Base-by-base conservation (phyloP, 768 basidiomycete genomes). In the Tylopilus balloui region DNA sequence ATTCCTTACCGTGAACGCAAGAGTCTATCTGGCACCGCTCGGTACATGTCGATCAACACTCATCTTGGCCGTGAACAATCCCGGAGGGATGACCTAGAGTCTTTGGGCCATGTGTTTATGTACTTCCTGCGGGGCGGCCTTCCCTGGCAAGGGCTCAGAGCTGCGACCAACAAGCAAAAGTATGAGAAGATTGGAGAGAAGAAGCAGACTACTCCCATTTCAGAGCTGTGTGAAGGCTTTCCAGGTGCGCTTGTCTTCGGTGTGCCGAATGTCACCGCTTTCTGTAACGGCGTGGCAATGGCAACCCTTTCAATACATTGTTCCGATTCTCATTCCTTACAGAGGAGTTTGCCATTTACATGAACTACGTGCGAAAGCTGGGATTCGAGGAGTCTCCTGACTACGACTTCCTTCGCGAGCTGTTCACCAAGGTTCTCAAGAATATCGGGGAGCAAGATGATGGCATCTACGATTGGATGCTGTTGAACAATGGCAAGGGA, bases 131-230 rank as follows among this genome's bases (percentile, higher is more conserved):
- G 95, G 5, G 95, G 95, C 21, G 92, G 93, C 17, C 78, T 99
- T 48, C 95, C 95, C 23, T 99, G 95, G 95, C 95, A 99, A 67
- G 95, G 95, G 39, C 75, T 99, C 54, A 84, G 94, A 63, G 96
- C 95, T 19, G 93, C 93, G 9, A 99, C 95, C 2, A 98, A 99
- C 78, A 98, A 98, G 73, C 95, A 98, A 69, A 98, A 98, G 73
- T 99, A 99, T 67, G 96, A 99, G 72, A 98, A 98, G 76, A 99
- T 99, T 58, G 96, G 95, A 41, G 96, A 96, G 74, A 98, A 97
- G 79, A 99, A 92, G 73, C 95, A 98, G 70, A 87, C 81, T 8
- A 96, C 95, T 14, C 77, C 81, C 7, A 97, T 99, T 59, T 75
- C 80, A 21, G 95, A 99, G 66, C 73, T 99, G 28, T 95, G 93